Percentiles rank a stretch among this genome's conserved stretches.
phyloP scores from a whole-genome alignment of 352 stramenopile species.

The Pythium guiyangense region DNA sequence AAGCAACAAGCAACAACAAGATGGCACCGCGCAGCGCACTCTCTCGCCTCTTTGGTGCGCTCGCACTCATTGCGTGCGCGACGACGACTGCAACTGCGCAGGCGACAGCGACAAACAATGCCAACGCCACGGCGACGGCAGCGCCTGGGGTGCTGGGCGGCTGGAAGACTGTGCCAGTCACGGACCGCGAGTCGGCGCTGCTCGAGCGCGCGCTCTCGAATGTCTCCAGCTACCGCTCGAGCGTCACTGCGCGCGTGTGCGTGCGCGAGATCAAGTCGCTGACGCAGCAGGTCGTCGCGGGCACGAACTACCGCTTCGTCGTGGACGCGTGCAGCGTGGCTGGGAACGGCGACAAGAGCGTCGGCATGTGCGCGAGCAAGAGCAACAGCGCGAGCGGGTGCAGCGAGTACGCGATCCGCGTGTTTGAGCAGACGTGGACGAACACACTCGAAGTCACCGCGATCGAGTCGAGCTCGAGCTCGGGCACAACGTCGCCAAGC shows the following conservation, averaged over 20 bases:
- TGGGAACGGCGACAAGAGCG: too few relatives aligned
- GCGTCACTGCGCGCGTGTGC: conserved; percentile 32
- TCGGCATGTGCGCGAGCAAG: too few relatives aligned
- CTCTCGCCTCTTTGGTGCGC: too few relatives aligned
- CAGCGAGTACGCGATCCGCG: too few relatives aligned
- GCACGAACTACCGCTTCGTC: conserved; percentile 74
- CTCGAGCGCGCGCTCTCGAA: conserved; percentile 24
- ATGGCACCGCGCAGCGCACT: too few relatives aligned
- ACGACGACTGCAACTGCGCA: too few relatives aligned
- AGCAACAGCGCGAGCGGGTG: too few relatives aligned
- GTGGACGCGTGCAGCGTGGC: conserved; percentile 50
- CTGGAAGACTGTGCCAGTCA: conserved; percentile 21
- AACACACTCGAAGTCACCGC: conserved; percentile 53
- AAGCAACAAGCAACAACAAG: too few relatives aligned
- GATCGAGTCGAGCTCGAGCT: conserved; percentile 19
- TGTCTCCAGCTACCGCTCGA: conserved; percentile 25
- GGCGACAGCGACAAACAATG: too few relatives aligned
- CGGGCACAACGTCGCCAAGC: too few relatives aligned
- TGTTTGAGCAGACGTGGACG: conserved; percentile 66
- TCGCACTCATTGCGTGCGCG: too few relatives aligned
- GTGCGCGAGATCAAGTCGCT: conserved; percentile 31
- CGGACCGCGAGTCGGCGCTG: conserved; percentile 18
- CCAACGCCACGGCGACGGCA: background rate
- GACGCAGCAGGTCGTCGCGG: conserved; percentile 49
- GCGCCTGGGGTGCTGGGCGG: conserved; percentile 19